A percentile compares a stretch with the other conserved stretches of the same genome.
Evolutionary conservation across 352 stramenopile species (phyloP).

Genomic region (Pythium aquatile): DNA sequence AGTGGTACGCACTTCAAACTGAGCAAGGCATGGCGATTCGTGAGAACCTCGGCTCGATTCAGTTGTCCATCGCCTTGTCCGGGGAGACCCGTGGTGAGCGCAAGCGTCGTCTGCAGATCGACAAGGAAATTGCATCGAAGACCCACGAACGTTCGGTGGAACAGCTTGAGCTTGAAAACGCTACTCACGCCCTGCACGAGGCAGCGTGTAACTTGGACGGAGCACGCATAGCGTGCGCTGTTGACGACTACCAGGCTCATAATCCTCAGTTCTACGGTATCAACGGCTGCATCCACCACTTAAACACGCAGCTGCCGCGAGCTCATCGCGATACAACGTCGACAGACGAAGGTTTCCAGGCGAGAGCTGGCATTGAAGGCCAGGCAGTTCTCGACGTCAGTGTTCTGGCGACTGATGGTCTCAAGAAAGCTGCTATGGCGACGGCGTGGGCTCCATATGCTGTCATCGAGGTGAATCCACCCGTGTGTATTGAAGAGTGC

Average conservation of each 20-base stretch:
- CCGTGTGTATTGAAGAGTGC: slow-evolving; percentile 51
- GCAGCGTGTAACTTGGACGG: slow-evolving; percentile 69
- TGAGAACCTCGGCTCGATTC: slow-evolving; percentile 51
- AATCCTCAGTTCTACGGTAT: slow-evolving; percentile 78
- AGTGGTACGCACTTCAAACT: slow-evolving; percentile 50
- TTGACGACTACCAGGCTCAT: slow-evolving; percentile 55
- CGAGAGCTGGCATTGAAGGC: slow-evolving; percentile 48
- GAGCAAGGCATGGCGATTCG: slow-evolving; percentile 44
- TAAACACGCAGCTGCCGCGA: slow-evolving; percentile 57
- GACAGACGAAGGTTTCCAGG: slow-evolving; percentile 60
- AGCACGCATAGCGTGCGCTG: slow-evolving; percentile 59
- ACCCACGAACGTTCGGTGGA: slow-evolving; percentile 58
- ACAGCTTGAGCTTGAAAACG: slow-evolving; percentile 67
- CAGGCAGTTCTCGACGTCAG: slow-evolving; percentile 59
- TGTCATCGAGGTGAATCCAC: slow-evolving; percentile 59
- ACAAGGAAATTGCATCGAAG: slow-evolving; percentile 55
- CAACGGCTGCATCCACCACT: slow-evolving; percentile 73
- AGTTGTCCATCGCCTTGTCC: slow-evolving; percentile 51
- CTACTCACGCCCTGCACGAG: slow-evolving; percentile 58
- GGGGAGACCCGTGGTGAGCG: slow-evolving; percentile 63
- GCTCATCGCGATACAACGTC: slow-evolving; percentile 56
- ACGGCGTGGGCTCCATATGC: slow-evolving; percentile 41
- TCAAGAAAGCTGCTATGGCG: slow-evolving; percentile 30
- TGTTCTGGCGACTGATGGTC: slow-evolving; percentile 40
- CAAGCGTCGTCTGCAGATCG: slow-evolving; percentile 44